These are phyloP conservation scores for Chytriomyces confervae DNA, from an alignment of 192 early-diverging fungal genomes.

Conservation along the genomic window DNA sequence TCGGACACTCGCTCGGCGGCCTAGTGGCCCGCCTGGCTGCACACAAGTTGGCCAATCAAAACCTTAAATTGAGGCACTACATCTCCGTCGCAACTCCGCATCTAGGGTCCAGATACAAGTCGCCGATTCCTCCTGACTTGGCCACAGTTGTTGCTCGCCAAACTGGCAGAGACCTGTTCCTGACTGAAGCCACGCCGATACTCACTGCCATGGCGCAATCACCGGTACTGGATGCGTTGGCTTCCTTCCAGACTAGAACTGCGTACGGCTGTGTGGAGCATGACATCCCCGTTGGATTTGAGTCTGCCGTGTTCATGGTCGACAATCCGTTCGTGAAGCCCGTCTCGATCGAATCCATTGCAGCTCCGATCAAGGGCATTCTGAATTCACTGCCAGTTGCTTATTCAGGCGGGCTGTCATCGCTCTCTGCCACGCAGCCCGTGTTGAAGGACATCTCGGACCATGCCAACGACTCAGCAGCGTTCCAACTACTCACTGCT, in stretches of 20 bases:
- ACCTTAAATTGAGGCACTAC: background rate
- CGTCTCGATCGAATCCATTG: background rate
- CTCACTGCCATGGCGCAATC: background rate
- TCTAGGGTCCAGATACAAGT: slow-evolving; percentile 6
- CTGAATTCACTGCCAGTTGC: slow-evolving; percentile 5
- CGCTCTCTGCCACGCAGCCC: background rate
- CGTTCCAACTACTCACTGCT: background rate
- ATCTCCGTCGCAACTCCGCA: slow-evolving; percentile 24
- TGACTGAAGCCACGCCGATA: background rate
- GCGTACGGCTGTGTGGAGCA: slow-evolving; percentile 23
- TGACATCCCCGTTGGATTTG: slow-evolving; percentile 10
- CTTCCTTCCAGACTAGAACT: slow-evolving; percentile 6
- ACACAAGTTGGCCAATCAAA: too few relatives aligned
- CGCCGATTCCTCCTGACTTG: background rate
- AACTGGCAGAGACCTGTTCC: slow-evolving; percentile 13
- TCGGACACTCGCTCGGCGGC: slow-evolving; percentile 23
- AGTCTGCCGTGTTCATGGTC: slow-evolving; percentile 1
- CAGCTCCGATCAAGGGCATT: background rate
- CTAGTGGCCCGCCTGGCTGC: slow-evolving; percentile 10
- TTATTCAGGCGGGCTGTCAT: background rate
- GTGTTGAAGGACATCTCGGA: background rate
- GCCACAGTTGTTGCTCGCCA: background rate
- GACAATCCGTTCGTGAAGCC: background rate
- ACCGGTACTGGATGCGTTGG: background rate
- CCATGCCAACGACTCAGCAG: background rate